phyloP scores from a whole-genome alignment of 768 basidiomycete species.

The Boletus rufocinnamomeus region DNA sequence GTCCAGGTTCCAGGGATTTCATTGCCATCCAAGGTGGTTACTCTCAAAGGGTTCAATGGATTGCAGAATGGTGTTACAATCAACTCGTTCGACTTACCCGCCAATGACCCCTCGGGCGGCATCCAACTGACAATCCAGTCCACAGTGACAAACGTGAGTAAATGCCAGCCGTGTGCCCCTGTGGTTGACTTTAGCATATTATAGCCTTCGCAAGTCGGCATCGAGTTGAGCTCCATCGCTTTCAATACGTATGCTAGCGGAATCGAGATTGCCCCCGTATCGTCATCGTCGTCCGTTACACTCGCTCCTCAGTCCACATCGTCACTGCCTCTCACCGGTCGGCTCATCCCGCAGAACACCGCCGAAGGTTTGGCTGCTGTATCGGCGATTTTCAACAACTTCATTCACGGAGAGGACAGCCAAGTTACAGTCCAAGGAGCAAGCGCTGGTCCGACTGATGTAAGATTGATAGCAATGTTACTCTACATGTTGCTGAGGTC shows the following conservation, averaged over 20 bases:
- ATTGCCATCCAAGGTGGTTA: slow-evolving; percentile 57
- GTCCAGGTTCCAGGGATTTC: slow-evolving; percentile 58
- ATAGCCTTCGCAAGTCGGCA: slow-evolving; percentile 76
- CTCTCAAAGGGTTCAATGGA: slow-evolving; percentile 70
- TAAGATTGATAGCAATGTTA: slow-evolving; percentile 30
- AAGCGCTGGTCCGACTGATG: slow-evolving; percentile 57
- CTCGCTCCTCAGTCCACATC: slow-evolving; percentile 57
- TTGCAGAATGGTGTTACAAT: slow-evolving; percentile 63
- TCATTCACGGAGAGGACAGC: slow-evolving; percentile 66
- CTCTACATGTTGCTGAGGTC: slow-evolving; percentile 7
- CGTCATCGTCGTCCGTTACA: slow-evolving; percentile 49
- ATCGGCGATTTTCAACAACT: slow-evolving; percentile 69
- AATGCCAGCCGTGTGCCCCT: not conserved
- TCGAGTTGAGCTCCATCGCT: slow-evolving; percentile 58
- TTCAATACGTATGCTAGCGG: slow-evolving; percentile 60
- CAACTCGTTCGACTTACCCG: slow-evolving; percentile 67
- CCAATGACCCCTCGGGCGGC: slow-evolving; percentile 70
- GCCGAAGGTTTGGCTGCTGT: slow-evolving; percentile 55
- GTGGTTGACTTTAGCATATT: slow-evolving; percentile 8
- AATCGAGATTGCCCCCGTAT: slow-evolving; percentile 59
- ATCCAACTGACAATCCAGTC: slow-evolving; percentile 68
- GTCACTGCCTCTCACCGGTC: slow-evolving; percentile 55
- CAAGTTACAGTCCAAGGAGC: slow-evolving; percentile 59
- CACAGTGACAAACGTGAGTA: slow-evolving; percentile 57
- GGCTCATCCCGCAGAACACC: slow-evolving; percentile 62